Evolutionary conservation across 2,329 filamentous ascomycete genomes (phyloP), one percentile per base, ranked within the genome.

Genomic region (Neonectria ditissima): DNA sequence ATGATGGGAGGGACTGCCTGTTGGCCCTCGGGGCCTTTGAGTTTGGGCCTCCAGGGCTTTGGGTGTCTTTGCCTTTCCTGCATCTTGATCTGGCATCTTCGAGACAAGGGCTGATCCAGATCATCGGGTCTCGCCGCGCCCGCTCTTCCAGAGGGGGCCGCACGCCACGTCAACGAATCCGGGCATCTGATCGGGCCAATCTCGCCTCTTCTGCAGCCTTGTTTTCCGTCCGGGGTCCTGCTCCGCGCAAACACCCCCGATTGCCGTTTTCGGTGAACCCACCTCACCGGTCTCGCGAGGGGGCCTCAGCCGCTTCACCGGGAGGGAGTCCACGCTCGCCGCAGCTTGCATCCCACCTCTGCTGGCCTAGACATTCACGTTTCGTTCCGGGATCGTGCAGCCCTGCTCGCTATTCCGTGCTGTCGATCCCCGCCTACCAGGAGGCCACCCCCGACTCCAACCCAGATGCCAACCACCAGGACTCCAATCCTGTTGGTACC

Each of bases 41-140:
- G 50, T 57, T 63, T 51, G 44, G 50, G 39, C 54, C 59, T 61
- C 51, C 55, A 54, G 32, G 45, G 37, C 48, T n/a, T 66, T 54
- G 53, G 50, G 59, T 48, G 50, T n/a, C 53, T 61, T 65, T 59
- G 50, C 54, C 56, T 58, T 60, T 67, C 51, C 59, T 65, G 65
- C 62, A 73, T 72, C 68, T 72, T 62, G 59, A 73, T 73, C 71
- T 72, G 59, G 61, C 61, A 48, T 66, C 65, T 45, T 48, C 24
- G 67, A 67, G 65, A 67, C 64, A 68, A 72, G 69, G 71, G 71
- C 68, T 60, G 68, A 71, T 68, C 71, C 71, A 73, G 71, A 72
- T 73, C 71, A 73, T 47, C 69, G 69, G 71, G 71, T 73, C 67
- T 65, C n/a, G 44, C 41, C 41, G 50, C 57, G 48, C 57, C 56